Percentiles rank a stretch among this genome's conserved stretches.
Evolutionary conservation across 345 rosid genomes (phyloP).

Genomic region (Pseudoturritis turrita): DNA sequence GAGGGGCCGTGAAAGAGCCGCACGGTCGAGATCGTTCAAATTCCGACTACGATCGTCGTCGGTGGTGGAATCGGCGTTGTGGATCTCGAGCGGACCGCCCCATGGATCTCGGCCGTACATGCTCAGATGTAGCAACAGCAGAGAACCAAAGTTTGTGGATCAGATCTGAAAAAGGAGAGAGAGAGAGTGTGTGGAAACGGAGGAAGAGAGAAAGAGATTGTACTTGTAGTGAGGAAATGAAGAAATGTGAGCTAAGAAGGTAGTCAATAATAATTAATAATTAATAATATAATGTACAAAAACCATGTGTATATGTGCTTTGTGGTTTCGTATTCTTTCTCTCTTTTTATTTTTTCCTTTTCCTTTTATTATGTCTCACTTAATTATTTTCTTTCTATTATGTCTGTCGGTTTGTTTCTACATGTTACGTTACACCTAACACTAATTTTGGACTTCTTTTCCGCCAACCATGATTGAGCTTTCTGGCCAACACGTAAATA

Average conservation of each 20-base stretch:
- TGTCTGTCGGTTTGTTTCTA: slow-evolving; percentile 6
- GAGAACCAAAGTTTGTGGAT: background rate
- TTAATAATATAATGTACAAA: background rate
- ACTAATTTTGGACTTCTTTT: background rate
- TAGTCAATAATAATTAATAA: slow-evolving; percentile 10
- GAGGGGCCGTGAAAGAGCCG: slow-evolving; percentile 73
- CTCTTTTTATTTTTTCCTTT: background rate
- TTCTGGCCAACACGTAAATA: background rate
- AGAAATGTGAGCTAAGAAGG: background rate
- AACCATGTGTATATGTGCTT: background rate
- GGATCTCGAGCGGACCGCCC: slow-evolving; percentile 97
- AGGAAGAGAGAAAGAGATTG: background rate
- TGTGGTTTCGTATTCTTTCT: background rate
- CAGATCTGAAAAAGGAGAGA: slow-evolving; percentile 14
- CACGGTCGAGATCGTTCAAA: slow-evolving; percentile 74
- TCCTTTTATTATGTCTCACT: background rate
- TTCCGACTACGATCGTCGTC: slow-evolving; percentile 94
- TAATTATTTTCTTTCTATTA: slow-evolving; percentile 5
- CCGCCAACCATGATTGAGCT: slow-evolving; percentile 20
- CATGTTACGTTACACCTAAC: slow-evolving; percentile 32
- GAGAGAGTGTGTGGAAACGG: slow-evolving; percentile 11
- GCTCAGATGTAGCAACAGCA: background rate
- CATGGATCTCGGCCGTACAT: slow-evolving; percentile 99
- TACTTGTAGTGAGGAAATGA: slow-evolving; percentile 2
- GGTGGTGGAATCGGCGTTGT: slow-evolving; percentile 90